These are phyloP conservation scores for Catharanthus roseus DNA, from an alignment of 257 asterid genomes.

Conservation along the genomic window DNA sequence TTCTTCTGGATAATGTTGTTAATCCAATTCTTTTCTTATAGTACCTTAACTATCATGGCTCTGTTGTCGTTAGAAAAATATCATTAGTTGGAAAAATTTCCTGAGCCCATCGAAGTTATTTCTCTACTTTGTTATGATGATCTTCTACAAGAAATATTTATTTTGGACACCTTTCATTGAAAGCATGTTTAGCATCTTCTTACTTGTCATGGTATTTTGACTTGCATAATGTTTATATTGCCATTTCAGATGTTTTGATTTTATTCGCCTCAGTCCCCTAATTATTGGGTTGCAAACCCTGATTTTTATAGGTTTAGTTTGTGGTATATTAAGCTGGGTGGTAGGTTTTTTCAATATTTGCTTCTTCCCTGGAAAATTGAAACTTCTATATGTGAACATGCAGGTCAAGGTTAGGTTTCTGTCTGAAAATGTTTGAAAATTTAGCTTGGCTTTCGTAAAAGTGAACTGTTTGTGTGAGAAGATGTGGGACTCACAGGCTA, in stretches of 20 bases:
- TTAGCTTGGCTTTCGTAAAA: too few relatives aligned
- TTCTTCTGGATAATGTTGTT: too few relatives aligned
- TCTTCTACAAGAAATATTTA: neutral
- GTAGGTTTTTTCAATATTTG: neutral
- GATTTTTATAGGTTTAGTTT: neutral
- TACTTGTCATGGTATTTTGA: neutral
- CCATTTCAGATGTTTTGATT: neutral
- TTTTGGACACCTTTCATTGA: neutral
- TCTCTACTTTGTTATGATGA: neutral
- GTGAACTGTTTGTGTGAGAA: too few relatives aligned
- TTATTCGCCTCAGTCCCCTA: neutral
- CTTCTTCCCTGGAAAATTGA: neutral
- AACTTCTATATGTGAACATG: neutral
- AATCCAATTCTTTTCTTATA: neutral
- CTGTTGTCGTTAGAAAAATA: neutral
- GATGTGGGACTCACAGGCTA: too few relatives aligned
- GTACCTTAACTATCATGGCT: neutral
- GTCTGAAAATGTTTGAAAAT: too few relatives aligned
- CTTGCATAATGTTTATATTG: neutral
- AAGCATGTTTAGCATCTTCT: neutral
- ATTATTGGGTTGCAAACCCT: neutral
- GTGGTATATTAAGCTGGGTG: neutral
- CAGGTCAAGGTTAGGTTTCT: neutral
- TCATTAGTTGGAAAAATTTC: too few relatives aligned
- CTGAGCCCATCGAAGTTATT: neutral